Evolutionary conservation across 2,329 filamentous ascomycete genomes (phyloP).

Genomic region (Macrophomina phaseolina): DNA sequence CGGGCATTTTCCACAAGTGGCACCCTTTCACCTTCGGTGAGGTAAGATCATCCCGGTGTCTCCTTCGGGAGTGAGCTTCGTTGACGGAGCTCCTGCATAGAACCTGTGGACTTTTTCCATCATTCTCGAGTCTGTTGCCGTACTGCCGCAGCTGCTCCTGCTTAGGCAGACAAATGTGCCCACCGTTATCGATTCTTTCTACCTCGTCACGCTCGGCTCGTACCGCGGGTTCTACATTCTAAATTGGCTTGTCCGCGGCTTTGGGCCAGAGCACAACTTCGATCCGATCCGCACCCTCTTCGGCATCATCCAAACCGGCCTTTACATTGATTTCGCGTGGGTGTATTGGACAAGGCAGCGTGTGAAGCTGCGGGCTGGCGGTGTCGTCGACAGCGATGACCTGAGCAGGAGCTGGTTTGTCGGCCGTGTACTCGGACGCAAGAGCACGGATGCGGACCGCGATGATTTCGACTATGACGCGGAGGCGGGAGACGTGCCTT

Average conservation of each 20-base stretch:
- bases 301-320: conserved; percentile 83
- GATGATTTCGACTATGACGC: conserved; percentile 60
- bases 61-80: not conserved
- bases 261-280: conserved; percentile 63
- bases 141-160: conserved; percentile 88
- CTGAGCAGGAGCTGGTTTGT: conserved; percentile 85
- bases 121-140: conserved; percentile 87
- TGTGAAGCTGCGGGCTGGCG: conserved; percentile 88
- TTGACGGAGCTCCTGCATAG: conserved; percentile 50
- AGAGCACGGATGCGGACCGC: conserved; percentile 54
- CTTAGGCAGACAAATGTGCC: conserved; percentile 94
- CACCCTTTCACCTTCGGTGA: conserved; percentile 29
- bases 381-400: conserved; percentile 89
- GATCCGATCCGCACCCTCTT: conserved; percentile 82
- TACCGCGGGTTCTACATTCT: conserved; percentile 90
- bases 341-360: conserved; percentile 93
- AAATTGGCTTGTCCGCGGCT: conserved; percentile 82
- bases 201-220: conserved; percentile 83
- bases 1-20: conserved; percentile 66
- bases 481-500: conserved; percentile 62
- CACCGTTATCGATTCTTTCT: conserved; percentile 96
- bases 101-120: conserved; percentile 87
- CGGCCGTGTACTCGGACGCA: conserved; percentile 73
- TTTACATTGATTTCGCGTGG: conserved; percentile 95
- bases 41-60: conserved; percentile 12